phyloP scores from a whole-genome alignment of 2,329 filamentous ascomycete species.

The Gnomoniopsis sp. region DNA sequence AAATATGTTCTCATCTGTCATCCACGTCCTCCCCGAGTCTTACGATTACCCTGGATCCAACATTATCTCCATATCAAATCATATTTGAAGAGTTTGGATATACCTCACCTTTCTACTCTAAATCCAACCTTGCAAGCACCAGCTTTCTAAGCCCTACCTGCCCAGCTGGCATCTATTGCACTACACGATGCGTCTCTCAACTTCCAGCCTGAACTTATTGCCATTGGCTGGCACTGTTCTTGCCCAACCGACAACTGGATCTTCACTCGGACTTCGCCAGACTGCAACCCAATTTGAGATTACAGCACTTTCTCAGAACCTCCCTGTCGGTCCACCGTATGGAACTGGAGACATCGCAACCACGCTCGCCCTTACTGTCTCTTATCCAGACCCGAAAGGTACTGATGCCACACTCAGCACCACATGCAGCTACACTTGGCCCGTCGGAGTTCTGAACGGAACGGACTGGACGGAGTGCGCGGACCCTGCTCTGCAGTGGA shows the following conservation, averaged over 20 bases:
- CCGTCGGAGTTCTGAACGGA: background rate
- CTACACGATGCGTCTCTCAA: background rate
- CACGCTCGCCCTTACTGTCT: background rate
- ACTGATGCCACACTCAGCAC: background rate
- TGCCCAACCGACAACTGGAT: background rate
- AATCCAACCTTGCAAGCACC: too few relatives aligned
- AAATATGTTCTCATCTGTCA: too few relatives aligned
- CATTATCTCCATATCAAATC: too few relatives aligned
- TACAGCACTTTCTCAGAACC: background rate
- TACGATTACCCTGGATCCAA: too few relatives aligned
- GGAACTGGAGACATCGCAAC: background rate
- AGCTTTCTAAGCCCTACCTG: too few relatives aligned
- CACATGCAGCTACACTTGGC: background rate
- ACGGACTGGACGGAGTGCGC: background rate
- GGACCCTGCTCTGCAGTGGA: background rate
- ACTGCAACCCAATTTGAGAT: background rate
- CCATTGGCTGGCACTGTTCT: background rate
- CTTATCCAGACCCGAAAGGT: background rate
- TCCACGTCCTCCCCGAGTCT: too few relatives aligned
- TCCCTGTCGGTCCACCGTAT: background rate
- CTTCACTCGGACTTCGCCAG: background rate
- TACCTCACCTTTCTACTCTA: too few relatives aligned
- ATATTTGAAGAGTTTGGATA: too few relatives aligned
- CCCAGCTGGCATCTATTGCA: too few relatives aligned
- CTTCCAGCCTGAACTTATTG: background rate